Percentiles rank a stretch among this genome's conserved stretches.
These are phyloP conservation scores for Albugo candida DNA, from an alignment of 352 stramenopile species.

Conservation along the genomic window DNA sequence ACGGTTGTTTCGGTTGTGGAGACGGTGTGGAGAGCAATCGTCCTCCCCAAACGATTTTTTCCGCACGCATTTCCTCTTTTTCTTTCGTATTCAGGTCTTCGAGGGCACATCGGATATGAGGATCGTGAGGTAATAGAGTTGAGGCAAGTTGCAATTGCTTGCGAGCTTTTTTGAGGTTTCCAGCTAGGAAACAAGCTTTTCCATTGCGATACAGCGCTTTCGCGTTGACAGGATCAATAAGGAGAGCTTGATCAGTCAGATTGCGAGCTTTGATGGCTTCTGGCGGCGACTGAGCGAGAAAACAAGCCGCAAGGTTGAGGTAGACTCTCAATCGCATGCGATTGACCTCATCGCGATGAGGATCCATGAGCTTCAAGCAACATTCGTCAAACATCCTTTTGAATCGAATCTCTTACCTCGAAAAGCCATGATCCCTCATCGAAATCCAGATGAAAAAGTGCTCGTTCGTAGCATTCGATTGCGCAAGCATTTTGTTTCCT, in stretches of 20 bases:
- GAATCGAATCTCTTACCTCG: conserved; percentile 19
- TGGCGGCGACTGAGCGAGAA: conserved; percentile 17
- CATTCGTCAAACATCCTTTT: not conserved
- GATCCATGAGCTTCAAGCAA: conserved; percentile 32
- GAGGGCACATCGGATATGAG: conserved; percentile 33
- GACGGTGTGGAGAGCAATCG: not conserved
- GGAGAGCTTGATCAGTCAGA: conserved; percentile 41
- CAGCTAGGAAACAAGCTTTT: conserved; percentile 29
- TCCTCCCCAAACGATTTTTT: conserved; percentile 55
- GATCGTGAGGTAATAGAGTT: conserved; percentile 39
- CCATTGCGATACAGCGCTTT: conserved; percentile 73
- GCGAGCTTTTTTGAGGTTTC: conserved; percentile 31
- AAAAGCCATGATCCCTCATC: conserved; percentile 74
- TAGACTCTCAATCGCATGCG: conserved; percentile 53
- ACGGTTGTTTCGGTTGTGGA: not conserved
- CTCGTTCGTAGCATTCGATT: conserved; percentile 53
- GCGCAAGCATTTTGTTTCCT: conserved; percentile 20
- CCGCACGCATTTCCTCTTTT: conserved; percentile 26
- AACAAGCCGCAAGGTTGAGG: conserved; percentile 64
- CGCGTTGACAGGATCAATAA: conserved; percentile 52
- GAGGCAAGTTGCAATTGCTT: conserved; percentile 45
- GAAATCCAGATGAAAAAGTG: conserved; percentile 65
- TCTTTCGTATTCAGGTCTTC: conserved; percentile 26
- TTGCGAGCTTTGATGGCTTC: conserved; percentile 33
- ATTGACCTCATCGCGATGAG: conserved; percentile 52